These are phyloP conservation scores for Trametes gibbosa DNA, from an alignment of 768 basidiomycete genomes.

Conservation along the genomic window DNA sequence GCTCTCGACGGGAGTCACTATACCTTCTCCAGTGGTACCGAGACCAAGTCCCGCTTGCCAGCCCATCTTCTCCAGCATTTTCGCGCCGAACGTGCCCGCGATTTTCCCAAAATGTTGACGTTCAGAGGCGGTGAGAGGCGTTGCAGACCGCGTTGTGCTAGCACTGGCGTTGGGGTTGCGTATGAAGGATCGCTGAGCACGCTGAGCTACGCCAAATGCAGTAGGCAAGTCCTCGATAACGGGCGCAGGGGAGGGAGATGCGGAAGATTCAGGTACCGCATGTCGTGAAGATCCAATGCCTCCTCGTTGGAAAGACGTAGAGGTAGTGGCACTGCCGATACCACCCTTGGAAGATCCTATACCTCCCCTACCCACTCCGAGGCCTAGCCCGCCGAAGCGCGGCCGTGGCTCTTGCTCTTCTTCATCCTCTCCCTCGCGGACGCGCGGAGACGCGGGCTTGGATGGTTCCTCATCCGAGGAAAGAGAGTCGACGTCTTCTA, in stretches of 20 bases:
- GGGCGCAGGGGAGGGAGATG: constrained; percentile 45
- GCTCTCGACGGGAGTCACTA: constrained; percentile 83
- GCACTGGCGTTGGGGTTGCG: constrained; percentile 42
- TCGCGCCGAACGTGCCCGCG: constrained; percentile 75
- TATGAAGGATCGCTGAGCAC: constrained; percentile 50
- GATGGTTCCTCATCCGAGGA: constrained; percentile 49
- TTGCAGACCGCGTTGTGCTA: constrained; percentile 29
- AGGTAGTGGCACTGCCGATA: constrained; percentile 33
- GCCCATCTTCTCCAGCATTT: constrained; percentile 93
- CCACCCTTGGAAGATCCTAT: constrained; percentile 39
- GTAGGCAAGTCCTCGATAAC: constrained; percentile 37
- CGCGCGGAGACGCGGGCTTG: constrained; percentile 54
- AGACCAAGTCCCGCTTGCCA: constrained; percentile 85
- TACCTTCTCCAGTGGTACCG: constrained; percentile 73
- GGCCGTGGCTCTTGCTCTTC: constrained; percentile 39
- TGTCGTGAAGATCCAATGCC: constrained; percentile 35
- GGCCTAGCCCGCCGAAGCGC: constrained; percentile 46
- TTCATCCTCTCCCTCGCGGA: constrained; percentile 49
- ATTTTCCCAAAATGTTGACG: constrained; percentile 82
- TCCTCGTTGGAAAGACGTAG: constrained; percentile 28
- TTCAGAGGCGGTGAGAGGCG: constrained; percentile 63
- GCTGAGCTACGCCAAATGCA: constrained; percentile 37
- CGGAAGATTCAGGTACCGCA: constrained; percentile 32
- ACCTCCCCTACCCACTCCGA: constrained; percentile 31
- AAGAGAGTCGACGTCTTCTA: constrained; percentile 35